Conservation (phyloP, 2,329 filamentous ascomycete species). For the Fusarium nodosum region DNA sequence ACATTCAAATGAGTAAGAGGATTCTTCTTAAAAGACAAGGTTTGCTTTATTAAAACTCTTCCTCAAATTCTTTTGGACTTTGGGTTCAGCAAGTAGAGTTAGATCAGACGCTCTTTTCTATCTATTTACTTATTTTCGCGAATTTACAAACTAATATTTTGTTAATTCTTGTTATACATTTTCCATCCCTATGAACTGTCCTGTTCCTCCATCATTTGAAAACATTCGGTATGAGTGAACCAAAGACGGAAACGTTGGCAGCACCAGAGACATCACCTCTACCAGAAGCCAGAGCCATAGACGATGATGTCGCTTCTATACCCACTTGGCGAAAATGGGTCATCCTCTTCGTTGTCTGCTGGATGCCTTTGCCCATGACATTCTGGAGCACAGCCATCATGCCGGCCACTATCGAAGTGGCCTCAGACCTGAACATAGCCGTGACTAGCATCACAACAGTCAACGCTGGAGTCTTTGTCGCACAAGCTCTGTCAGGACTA, state of each 20-base stretch:
- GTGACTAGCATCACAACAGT: slow-evolving; percentile 40
- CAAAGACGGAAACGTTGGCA: slow-evolving; percentile 20
- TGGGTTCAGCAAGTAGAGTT: too few species aligned
- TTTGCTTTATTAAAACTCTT: not conserved
- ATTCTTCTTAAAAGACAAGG: not conserved
- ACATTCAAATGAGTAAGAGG: not conserved
- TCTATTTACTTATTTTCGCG: too few species aligned
- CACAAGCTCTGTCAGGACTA: slow-evolving; percentile 44
- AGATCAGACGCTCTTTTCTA: not conserved
- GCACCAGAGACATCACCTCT: slow-evolving; percentile 9
- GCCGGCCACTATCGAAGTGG: slow-evolving; percentile 44
- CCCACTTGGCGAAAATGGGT: slow-evolving; percentile 48
- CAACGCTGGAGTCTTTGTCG: slow-evolving; percentile 47
- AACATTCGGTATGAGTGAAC: slow-evolving; percentile 23
- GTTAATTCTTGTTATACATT: not conserved
- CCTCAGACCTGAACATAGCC: slow-evolving; percentile 25
- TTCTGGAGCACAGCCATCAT: slow-evolving; percentile 50
- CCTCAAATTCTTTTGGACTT: not conserved
- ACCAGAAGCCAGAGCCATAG: slow-evolving; percentile 24
- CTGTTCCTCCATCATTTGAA: not conserved
- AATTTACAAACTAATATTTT: not conserved
- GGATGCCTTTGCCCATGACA: slow-evolving; percentile 50
- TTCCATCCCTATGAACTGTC: not conserved
- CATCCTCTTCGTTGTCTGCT: slow-evolving; percentile 49
- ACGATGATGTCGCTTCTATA: slow-evolving; percentile 42